A percentile compares a stretch with the other conserved stretches of the same genome.
Conservation (phyloP, 176 grass and related monocot genomes). For the Pharus latifolius region DNA sequence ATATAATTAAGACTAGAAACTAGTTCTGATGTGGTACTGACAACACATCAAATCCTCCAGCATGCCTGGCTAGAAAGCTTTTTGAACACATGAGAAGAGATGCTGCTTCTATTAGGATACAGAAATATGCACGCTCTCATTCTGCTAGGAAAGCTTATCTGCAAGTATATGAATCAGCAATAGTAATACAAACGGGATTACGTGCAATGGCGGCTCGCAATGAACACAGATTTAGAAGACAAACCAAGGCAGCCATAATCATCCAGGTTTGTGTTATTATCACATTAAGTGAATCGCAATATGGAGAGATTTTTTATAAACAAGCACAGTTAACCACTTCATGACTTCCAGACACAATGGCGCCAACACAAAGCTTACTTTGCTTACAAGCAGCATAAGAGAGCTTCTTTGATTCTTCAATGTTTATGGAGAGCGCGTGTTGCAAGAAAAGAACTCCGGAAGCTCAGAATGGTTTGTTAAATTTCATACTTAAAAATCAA, state of each 20-base stretch:
- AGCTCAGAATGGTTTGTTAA: slow-evolving; percentile 65
- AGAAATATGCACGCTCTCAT: slow-evolving; percentile 64
- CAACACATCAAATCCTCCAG: slow-evolving; percentile 25
- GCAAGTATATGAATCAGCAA: slow-evolving; percentile 38
- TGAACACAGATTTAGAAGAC: slow-evolving; percentile 55
- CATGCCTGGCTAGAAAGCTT: slow-evolving; percentile 67
- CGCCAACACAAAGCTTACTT: slow-evolving; percentile 61
- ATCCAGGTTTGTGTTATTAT: slow-evolving; percentile 44
- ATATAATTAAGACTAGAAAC: background rate
- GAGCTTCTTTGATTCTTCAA: slow-evolving; percentile 62
- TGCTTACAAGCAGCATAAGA: slow-evolving; percentile 64
- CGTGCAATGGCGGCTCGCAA: slow-evolving; percentile 69
- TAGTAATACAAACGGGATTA: slow-evolving; percentile 69
- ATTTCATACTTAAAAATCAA: background rate
- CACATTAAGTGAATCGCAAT: background rate
- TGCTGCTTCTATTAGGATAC: slow-evolving; percentile 78
- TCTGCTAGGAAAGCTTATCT: slow-evolving; percentile 58
- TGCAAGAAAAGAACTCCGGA: slow-evolving; percentile 84
- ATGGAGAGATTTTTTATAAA: background rate
- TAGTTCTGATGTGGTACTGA: slow-evolving; percentile 13
- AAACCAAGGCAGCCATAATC: slow-evolving; percentile 61
- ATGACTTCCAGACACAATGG: slow-evolving; percentile 68
- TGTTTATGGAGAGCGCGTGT: slow-evolving; percentile 85
- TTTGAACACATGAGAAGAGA: slow-evolving; percentile 71
- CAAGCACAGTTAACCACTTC: background rate